Evolutionary conservation across 805 yeast genomes (phyloP).

Genomic region (Groenewaldozyma salmanticensis): DNA sequence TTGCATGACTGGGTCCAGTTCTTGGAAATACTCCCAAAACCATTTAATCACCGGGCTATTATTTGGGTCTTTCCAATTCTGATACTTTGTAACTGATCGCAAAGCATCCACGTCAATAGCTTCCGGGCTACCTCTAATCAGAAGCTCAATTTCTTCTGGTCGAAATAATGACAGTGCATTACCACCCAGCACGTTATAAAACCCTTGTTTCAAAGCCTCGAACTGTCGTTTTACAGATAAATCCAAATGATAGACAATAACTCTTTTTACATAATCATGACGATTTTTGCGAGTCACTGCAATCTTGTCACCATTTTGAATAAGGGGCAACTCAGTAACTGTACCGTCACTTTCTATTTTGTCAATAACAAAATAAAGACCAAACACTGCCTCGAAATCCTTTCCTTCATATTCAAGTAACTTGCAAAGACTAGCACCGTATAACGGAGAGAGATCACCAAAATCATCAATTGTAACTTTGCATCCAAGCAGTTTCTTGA

Average conservation of each 20-base stretch:
- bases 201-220: constrained; percentile 57
- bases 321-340: constrained; percentile 38
- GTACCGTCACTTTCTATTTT: constrained; percentile 38
- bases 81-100: constrained; percentile 63
- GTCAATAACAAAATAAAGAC: constrained; percentile 56
- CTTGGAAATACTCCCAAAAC: constrained; percentile 80
- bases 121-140: constrained; percentile 70
- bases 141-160: constrained; percentile 69
- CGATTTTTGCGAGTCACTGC: constrained; percentile 53
- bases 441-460: constrained; percentile 55
- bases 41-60: constrained; percentile 44
- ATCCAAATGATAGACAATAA: constrained; percentile 52
- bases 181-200: constrained; percentile 66
- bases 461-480: constrained; percentile 56
- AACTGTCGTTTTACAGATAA: constrained; percentile 46
- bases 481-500: constrained; percentile 57
- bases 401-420: constrained; percentile 35
- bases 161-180: constrained; percentile 71
- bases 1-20: constrained; percentile 39
- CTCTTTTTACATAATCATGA: constrained; percentile 48
- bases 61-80: constrained; percentile 48
- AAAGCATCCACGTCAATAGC: constrained; percentile 58
- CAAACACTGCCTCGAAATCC: constrained; percentile 39
- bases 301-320: constrained; percentile 46
- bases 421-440: constrained; percentile 42